Base-by-base conservation (phyloP, 2,329 filamentous ascomycete species). In the Cladobotryum mycophilum region DNA sequence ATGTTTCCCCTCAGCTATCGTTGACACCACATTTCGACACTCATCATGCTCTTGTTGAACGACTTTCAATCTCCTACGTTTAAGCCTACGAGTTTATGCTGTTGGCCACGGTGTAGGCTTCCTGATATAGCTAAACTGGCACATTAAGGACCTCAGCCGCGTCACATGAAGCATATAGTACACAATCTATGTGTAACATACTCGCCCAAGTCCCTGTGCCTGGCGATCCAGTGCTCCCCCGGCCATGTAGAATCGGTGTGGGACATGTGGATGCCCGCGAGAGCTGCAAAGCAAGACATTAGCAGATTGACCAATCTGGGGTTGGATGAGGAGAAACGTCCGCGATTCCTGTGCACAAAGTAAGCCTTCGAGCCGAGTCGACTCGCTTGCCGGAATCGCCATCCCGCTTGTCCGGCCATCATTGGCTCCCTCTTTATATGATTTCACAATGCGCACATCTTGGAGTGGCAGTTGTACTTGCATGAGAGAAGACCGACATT, bases 141-240 rank as follows among this genome's bases (percentile, higher is more conserved):
- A 54, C 48, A 42, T 53, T 51, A 55, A 53, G 47, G 52, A 45
- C 44, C 41, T 33, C 45, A 55, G 48, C 52, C 52, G 45, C 49
- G 35, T 47, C 38, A 9, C 11, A 25, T 4, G 18, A 14, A 15
- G 20, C n/a, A 22, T 15, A 15, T 12, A 2, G n/a, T 30, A 46
- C 49, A 54, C 55, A 51, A 51, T 45, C 40, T 37, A n/a, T 38
- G 48, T 48, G 42, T 30, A 44, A 51, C 52, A 36, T 18, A 20
- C 12, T 30, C 46, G 30, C 47, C 46, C 51, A 35, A 43, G 40
- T 42, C 41, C 20, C 35, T 36, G 38, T 43, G 47, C 48, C 47
- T 46, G 43, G 44, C 47, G 45, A 30, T 33, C 35, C 47, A 44
- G 11, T 45, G 43, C 44, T n/a, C 18, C 22, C 33, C 38, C 15